Evolutionary conservation across 139 green algal species (phyloP).

Genomic region (Chlamydomonas schloesseri): DNA sequence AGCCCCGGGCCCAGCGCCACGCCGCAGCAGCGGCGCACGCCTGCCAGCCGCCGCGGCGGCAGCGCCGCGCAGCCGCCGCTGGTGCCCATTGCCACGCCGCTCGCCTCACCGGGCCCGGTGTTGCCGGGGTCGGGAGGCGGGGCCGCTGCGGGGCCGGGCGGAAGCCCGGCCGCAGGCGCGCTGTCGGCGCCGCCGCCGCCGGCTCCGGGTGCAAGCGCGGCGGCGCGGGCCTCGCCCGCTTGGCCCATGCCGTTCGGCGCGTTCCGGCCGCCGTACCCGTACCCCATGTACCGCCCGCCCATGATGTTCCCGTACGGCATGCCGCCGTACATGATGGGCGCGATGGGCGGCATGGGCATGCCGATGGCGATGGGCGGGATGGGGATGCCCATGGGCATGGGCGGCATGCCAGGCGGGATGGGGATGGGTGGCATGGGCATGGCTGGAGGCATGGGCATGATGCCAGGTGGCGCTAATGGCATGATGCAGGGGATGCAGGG

Average conservation of each 20-base stretch:
- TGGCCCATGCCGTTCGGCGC: background rate
- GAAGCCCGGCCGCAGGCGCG: background rate
- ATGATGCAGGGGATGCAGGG: no score
- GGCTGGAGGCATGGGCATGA: no score
- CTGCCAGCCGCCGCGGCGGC: background rate
- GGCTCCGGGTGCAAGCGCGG: background rate
- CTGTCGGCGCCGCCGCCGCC: conserved; percentile 28
- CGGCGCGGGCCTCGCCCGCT: background rate
- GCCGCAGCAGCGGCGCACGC: background rate
- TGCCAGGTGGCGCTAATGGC: no score
- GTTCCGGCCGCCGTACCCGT: background rate
- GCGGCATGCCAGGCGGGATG: background rate
- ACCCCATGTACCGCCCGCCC: conserved; percentile 38
- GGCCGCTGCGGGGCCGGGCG: background rate
- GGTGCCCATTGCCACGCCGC: background rate
- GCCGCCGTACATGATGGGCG: background rate
- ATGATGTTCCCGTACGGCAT: background rate
- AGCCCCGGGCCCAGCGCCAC: background rate
- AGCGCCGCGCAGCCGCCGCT: background rate
- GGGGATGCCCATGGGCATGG: background rate
- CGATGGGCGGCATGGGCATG: background rate
- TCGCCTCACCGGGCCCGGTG: no score
- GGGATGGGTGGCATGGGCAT: no score
- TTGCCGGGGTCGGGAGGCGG: background rate
- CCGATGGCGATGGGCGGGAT: background rate